phyloP scores from a whole-genome alignment of 2,329 filamentous ascomycete genomes.

The Aspergillus neotritici region DNA sequence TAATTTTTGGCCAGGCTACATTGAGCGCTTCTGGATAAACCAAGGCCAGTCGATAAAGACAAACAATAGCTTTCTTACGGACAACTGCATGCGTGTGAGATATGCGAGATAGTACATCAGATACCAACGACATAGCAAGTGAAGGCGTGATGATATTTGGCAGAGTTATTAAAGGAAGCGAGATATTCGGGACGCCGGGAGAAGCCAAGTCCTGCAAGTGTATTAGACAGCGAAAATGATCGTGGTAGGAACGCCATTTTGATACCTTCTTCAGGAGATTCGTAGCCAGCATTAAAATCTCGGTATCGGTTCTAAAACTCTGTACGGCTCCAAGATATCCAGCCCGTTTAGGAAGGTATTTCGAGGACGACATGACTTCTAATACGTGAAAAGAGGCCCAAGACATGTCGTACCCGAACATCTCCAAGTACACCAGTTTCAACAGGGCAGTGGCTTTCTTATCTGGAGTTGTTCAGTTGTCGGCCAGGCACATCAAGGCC shows the following conservation, averaged over 20 bases:
- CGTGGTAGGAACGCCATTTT: not conserved
- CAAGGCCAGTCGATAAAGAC: conserved; percentile 83
- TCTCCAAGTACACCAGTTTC: conserved; percentile 95
- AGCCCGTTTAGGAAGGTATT: conserved; percentile 91
- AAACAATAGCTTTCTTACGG: conserved; percentile 93
- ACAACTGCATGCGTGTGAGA: conserved; percentile 80
- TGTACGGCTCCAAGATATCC: conserved; percentile 94
- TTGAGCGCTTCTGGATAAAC: conserved; percentile 95
- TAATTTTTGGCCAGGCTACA: conserved; percentile 94
- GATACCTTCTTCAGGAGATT: conserved; percentile 87
- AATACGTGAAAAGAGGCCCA: conserved; percentile 98
- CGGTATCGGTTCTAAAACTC: conserved; percentile 90
- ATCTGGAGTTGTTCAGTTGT: conserved; percentile 49
- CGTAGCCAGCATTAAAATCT: conserved; percentile 94
- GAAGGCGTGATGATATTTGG: conserved; percentile 92
- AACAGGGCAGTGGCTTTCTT: conserved; percentile 92
- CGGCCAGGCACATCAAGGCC: not conserved
- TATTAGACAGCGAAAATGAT: conserved; percentile 11
- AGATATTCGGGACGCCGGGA: conserved; percentile 68
- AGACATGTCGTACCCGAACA: conserved; percentile 99
- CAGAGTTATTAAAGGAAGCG: conserved; percentile 80
- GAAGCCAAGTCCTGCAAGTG: conserved; percentile 51
- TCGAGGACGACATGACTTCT: conserved; percentile 95
- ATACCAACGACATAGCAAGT: conserved; percentile 80
- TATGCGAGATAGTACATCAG: conserved; percentile 78